phyloP scores from a whole-genome alignment of 2,329 filamentous ascomycete species.

The Botrytis fabae region DNA sequence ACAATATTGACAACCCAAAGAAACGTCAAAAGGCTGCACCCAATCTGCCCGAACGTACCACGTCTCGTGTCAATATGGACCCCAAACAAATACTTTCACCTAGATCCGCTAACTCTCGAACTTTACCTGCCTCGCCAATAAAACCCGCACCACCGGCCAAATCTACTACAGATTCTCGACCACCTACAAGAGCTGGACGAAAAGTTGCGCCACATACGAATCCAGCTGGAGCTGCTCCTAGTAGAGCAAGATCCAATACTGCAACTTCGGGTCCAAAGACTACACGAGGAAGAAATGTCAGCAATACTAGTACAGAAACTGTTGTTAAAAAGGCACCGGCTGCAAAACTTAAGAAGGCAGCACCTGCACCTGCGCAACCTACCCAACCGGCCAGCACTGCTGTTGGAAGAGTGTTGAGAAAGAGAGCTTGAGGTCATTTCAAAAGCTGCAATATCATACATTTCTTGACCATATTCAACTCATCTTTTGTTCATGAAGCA shows the following conservation, averaged over 20 bases:
- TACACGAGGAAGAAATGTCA: conserved; percentile 60
- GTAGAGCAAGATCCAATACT: conserved; percentile 37
- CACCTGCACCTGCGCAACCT: conserved; percentile 49
- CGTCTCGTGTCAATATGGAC: conserved; percentile 47
- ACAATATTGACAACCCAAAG: conserved; percentile 68
- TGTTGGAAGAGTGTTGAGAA: conserved; percentile 39
- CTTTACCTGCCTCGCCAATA: conserved; percentile 35
- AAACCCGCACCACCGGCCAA: conserved; percentile 53
- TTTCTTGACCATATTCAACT: neutral
- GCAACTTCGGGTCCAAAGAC: conserved; percentile 45
- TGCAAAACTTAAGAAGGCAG: conserved; percentile 48
- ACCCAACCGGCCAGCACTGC: conserved; percentile 45
- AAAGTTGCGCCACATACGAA: conserved; percentile 34
- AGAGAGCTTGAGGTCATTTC: conserved; percentile 28
- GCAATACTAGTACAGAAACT: conserved; percentile 47
- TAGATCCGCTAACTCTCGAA: conserved; percentile 75
- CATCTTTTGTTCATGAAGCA: neutral
- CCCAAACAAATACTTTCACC: conserved; percentile 72
- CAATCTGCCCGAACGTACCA: conserved; percentile 39
- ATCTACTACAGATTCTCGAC: conserved; percentile 54
- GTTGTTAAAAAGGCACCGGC: conserved; percentile 51
- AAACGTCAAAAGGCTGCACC: conserved; percentile 52
- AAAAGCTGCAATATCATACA: neutral
- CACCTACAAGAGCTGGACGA: conserved; percentile 52
- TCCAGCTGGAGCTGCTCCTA: conserved; percentile 27